These are phyloP conservation scores for Camelina hispida DNA, from an alignment of 345 rosid genomes.

Conservation along the genomic window DNA sequence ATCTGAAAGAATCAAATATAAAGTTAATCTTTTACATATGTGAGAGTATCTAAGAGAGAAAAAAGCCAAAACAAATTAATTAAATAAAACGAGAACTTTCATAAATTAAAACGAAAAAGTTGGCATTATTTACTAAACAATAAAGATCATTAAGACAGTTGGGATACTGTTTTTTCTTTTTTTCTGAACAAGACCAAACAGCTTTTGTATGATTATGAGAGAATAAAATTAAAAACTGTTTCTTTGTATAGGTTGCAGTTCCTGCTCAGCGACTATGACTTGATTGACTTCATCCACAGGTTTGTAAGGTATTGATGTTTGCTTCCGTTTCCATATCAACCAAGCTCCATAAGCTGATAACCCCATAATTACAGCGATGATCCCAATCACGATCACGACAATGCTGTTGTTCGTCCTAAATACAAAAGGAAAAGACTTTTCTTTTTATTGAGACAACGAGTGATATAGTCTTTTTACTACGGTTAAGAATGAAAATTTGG, in stretches of 20 bases:
- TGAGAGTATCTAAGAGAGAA: not conserved
- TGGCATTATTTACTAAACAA: conserved; percentile 40
- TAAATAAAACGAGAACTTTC: not conserved
- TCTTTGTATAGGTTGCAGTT: conserved; percentile 60
- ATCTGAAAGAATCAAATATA: not conserved
- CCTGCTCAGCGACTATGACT: conserved; percentile 54
- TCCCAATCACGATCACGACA: conserved; percentile 34
- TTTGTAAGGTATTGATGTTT: conserved; percentile 52
- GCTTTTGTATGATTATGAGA: not conserved
- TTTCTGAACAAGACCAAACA: conserved; percentile 28
- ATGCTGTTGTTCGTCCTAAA: conserved; percentile 52
- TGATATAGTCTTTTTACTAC: not conserved
- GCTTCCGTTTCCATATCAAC: conserved; percentile 56
- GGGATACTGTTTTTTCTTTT: not conserved
- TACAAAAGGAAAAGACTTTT: not conserved
- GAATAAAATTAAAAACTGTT: not conserved
- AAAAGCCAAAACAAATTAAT: not conserved
- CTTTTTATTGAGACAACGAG: conserved; percentile 1
- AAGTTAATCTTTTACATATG: not conserved
- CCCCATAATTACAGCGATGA: conserved; percentile 33
- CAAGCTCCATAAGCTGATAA: conserved; percentile 53
- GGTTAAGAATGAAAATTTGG: not conserved
- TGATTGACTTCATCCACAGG: conserved; percentile 51
- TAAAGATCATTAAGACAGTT: conserved; percentile 9
- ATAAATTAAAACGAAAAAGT: conserved; percentile 15